These are phyloP conservation scores for Microdochium nivale DNA, from an alignment of 2,329 filamentous ascomycete genomes.

Conservation along the genomic window DNA sequence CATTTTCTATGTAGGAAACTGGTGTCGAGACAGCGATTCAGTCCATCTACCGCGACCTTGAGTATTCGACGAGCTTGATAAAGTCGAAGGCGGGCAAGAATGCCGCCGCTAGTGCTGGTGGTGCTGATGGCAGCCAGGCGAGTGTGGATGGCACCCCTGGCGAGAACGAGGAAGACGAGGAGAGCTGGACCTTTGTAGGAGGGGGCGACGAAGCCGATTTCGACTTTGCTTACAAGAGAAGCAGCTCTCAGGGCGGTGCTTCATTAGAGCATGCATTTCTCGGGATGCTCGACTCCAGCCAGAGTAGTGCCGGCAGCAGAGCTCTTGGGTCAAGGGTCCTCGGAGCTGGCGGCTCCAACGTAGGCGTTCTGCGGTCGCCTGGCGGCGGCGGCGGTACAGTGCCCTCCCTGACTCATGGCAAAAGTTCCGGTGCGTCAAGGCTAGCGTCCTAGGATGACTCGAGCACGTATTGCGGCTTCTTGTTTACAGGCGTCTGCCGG, in stretches of 20 bases:
- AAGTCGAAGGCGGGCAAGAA: slow-evolving; percentile 53
- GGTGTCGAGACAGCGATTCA: slow-evolving; percentile 88
- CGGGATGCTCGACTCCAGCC: neutral
- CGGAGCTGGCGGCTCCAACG: neutral
- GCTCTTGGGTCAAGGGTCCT: neutral
- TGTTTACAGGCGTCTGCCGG: neutral
- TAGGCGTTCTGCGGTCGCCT: neutral
- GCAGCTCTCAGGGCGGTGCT: slow-evolving; percentile 8
- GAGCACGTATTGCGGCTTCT: neutral
- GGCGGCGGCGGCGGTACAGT: neutral
- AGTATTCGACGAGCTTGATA: slow-evolving; percentile 81
- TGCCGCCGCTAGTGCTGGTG: slow-evolving; percentile 21
- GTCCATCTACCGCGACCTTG: slow-evolving; percentile 86
- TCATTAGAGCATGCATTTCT: neutral
- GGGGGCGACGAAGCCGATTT: slow-evolving; percentile 24
- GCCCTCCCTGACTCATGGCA: neutral
- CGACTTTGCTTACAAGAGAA: slow-evolving; percentile 21
- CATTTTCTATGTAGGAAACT: slow-evolving; percentile 53
- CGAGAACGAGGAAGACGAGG: slow-evolving; percentile 57
- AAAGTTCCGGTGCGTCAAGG: neutral
- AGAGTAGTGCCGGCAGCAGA: neutral
- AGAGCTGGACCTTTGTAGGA: slow-evolving; percentile 88
- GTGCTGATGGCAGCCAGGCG: slow-evolving; percentile 19
- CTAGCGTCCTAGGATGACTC: neutral
- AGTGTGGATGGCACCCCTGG: slow-evolving; percentile 29